Evolutionary conservation across 176 grass and related monocot genomes (phyloP), one percentile per base, ranked within the genome.

Genomic region (Luzula sylvatica): DNA sequence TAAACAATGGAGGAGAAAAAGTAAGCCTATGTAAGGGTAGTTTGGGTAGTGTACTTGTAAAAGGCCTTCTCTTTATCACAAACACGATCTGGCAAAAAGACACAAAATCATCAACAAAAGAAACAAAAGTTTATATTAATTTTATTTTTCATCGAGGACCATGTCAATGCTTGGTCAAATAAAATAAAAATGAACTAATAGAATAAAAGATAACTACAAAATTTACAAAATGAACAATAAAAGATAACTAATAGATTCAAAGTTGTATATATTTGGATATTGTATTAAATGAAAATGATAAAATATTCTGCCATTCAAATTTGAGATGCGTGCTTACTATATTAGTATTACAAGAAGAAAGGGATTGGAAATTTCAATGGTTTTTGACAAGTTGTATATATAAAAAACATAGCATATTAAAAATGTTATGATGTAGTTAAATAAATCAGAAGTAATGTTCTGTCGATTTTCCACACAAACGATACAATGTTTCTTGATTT

Each of bases 181-280:
- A 22, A 42, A 44, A 60, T 43, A 43, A 58, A 21, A 58, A 58
- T 17, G 8, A 14, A 35, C 9, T 35, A 35, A 32, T 30, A 3
- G 16, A 20, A 38, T 56, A 56, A 27, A 32, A 38, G 53, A 35
- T 32, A 32, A 32, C 29, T 32, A 32, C n/a, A n/a, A n/a, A n/a
- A n/a, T n/a, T n/a, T 25, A 53, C 15, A 13, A 58, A 58, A 2
- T 58, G 55, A 58, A 58, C 13, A 20, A 21, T 39, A 39, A 19
- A 26, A 47, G 15, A 61, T 12, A 20, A 61, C 41, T 61, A 43
- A 43, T 15, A 26, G 30, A 7, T 4, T 42, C 20, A 61, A 61
- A 27, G 5, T 15, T 20, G 17, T 4, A 26, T 26, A 43, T 4
- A 46, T 26, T 44, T 28, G 1, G 3, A 62, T 20, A 44, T 63